These are phyloP conservation scores for Melastoma malabathricum DNA, from an alignment of 345 rosid genomes.

Conservation along the genomic window DNA sequence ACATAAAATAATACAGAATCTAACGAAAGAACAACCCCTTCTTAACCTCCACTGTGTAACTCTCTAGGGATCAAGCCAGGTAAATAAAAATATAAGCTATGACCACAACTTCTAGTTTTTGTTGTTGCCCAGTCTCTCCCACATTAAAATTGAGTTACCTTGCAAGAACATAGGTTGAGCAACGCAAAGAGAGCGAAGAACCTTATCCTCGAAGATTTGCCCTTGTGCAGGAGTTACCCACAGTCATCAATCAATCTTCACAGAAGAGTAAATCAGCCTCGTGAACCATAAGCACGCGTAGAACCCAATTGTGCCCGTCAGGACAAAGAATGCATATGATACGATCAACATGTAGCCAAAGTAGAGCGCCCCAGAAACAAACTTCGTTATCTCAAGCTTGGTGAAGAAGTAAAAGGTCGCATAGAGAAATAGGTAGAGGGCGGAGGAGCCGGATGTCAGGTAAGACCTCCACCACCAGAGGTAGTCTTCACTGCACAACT, in stretches of 20 bases:
- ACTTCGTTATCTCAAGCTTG: slow-evolving; percentile 26
- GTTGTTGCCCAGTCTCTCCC: too few species aligned
- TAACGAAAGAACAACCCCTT: too few species aligned
- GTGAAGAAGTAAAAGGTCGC: slow-evolving; percentile 29
- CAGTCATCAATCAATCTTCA: slow-evolving; percentile 19
- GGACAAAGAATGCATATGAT: slow-evolving; percentile 27
- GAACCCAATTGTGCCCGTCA: slow-evolving; percentile 28
- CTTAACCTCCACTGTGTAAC: too few species aligned
- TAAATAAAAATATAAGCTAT: too few species aligned
- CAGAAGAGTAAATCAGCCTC: slow-evolving; percentile 25
- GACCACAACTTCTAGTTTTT: too few species aligned
- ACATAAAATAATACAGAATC: too few species aligned
- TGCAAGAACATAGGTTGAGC: too few species aligned
- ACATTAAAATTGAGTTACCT: too few species aligned
- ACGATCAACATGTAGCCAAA: slow-evolving; percentile 28
- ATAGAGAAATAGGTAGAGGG: slow-evolving; percentile 28
- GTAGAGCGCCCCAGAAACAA: slow-evolving; percentile 23
- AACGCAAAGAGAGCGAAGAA: too few species aligned
- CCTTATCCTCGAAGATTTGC: too few species aligned
- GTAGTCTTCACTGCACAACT: slow-evolving; percentile 32
- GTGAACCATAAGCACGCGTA: slow-evolving; percentile 31
- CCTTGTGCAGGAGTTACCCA: too few species aligned
- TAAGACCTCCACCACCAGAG: slow-evolving; percentile 35
- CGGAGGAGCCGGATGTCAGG: slow-evolving; percentile 30
- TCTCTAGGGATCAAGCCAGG: too few species aligned